phyloP scores from a whole-genome alignment of 2,329 filamentous ascomycete genomes.

The Microdochium nivale region DNA sequence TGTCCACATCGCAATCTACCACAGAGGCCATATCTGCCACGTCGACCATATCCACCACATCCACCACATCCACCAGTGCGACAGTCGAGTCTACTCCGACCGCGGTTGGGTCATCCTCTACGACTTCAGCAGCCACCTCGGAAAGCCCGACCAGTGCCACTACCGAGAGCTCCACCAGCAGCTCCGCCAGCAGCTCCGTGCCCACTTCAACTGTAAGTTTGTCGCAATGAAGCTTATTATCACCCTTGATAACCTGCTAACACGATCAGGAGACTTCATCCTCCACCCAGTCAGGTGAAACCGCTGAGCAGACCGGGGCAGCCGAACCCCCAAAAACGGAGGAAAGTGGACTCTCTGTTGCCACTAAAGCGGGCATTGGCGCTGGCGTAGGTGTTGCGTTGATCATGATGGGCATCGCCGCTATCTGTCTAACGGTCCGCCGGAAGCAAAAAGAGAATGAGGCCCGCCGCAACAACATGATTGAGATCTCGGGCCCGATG shows the following conservation, averaged over 20 bases:
- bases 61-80: no score
- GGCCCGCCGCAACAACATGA: conserved; percentile 13
- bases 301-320: background rate
- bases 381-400: conserved; percentile 34
- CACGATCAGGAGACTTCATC: background rate
- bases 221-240: background rate
- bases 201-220: background rate
- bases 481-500: conserved; percentile 44
- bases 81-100: conserved; percentile 3
- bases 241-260: background rate
- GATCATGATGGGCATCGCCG: conserved; percentile 28
- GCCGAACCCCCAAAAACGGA: conserved; percentile 3
- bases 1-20: background rate
- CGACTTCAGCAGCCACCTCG: conserved; percentile 3
- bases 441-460: conserved; percentile 15
- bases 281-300: background rate
- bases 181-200: background rate
- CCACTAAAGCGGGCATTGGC: conserved; percentile 40
- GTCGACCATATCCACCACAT: conserved; percentile 2
- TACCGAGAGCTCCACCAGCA: background rate
- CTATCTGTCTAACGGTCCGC: conserved; percentile 29
- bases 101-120: conserved; percentile 3
- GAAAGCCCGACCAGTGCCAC: conserved; percentile 4
- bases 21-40: conserved; percentile 4
- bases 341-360: conserved; percentile 25